Evolutionary conservation across 2,329 filamentous ascomycete species (phyloP), one percentile per base, ranked within the genome.

Genomic region (Exophiala sp.): DNA sequence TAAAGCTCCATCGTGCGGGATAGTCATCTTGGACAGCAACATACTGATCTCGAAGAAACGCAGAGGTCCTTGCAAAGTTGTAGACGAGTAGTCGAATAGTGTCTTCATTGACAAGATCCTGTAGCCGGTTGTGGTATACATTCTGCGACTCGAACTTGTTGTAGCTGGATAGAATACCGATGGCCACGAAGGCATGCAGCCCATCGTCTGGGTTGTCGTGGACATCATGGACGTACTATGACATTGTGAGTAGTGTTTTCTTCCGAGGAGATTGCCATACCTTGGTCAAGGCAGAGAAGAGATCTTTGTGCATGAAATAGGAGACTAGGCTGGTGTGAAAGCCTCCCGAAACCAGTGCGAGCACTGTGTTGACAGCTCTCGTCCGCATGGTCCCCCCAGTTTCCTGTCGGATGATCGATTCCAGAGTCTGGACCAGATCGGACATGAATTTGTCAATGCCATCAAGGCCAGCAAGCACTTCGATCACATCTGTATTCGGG

Each of bases 101-200:
- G 0, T 77, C 73, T 64, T 97, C 90, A 64, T 98, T 95, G 62
- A 96, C 88, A 68, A 97, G 97, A 66, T 97, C 90, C 61, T 91
- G 89, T 13, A 98, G 77, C 22, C 91, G 86, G 56, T 94, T 73
- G 62, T 93, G 85, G 62, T 98, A 98, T 0, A 91, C 91, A 61
- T 98, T 98, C 65, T 95, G 90, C 50, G 94, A 91, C 68, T 98
- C 93, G 64, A 98, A 98, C 68, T 97, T 98, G 77, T 98, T 97
- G 77, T 97, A 97, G 70, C 97, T 98, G 58, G 88, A 86, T 46
- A 98, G 74, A 2, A 97, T 76, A 10, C 91, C 91, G 16, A 96
- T 76, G 8, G 97, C 78, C 11, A 85, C 80, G 59, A 96, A 89
- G 0, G 91, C 85, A 51, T 86, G 80, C 37, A 88, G 78, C 50